Evolutionary conservation across 2,329 filamentous ascomycete genomes (phyloP).

Genomic region (Bipolaris bicolor): DNA sequence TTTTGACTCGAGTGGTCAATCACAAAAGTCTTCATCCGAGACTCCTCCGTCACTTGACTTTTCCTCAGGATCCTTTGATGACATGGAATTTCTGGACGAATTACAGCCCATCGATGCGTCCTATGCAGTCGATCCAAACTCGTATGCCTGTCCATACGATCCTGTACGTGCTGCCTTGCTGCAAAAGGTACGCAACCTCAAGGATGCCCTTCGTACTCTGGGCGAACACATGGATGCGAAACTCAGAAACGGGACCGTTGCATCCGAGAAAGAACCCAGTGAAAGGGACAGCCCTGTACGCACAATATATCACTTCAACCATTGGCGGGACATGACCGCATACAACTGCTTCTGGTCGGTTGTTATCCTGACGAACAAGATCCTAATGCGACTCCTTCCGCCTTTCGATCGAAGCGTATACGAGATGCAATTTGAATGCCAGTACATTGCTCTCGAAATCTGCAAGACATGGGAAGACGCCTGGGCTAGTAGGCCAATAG

Average conservation of each 20-base stretch:
- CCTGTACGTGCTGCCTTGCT: conserved; percentile 25
- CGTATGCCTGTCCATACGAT: conserved; percentile 5
- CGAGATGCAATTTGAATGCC: conserved; percentile 36
- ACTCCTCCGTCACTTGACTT: conserved; percentile 30
- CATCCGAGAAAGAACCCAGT: conserved; percentile 26
- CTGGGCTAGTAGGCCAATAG: conserved; percentile 41
- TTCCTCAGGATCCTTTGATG: conserved; percentile 23
- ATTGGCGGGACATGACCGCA: conserved; percentile 39
- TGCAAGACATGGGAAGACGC: conserved; percentile 47
- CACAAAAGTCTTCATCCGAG: conserved; percentile 15
- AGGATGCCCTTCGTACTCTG: conserved; percentile 28
- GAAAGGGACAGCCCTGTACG: conserved; percentile 29
- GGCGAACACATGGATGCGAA: conserved; percentile 30
- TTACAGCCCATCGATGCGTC: conserved; percentile 15
- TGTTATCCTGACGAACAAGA: conserved; percentile 39
- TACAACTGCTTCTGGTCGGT: conserved; percentile 45
- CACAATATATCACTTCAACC: conserved; percentile 38
- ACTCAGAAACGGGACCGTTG: conserved; percentile 29
- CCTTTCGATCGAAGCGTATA: conserved; percentile 27
- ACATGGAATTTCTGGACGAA: conserved; percentile 22
- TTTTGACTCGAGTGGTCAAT: conserved; percentile 4
- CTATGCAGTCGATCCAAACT: not conserved
- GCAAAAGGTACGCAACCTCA: conserved; percentile 32
- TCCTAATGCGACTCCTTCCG: conserved; percentile 38
- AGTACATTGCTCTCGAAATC: conserved; percentile 36